A percentile compares a stretch with the other conserved stretches of the same genome.
Conservation (phyloP, 2,329 filamentous ascomycete species). For the Berkeleyomyces basicola region DNA sequence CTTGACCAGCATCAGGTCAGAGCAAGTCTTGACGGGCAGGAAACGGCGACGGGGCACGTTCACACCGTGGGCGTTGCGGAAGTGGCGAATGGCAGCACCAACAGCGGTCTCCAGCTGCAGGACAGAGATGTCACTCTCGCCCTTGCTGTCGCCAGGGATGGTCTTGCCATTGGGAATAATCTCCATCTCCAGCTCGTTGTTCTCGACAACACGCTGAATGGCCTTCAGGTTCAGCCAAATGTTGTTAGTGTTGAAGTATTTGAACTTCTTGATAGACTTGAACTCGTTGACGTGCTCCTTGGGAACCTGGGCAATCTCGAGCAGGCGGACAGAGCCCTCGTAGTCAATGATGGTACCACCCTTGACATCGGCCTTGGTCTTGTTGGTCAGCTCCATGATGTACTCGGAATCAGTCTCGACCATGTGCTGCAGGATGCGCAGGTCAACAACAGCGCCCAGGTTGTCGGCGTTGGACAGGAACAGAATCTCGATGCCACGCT, state of each 20-base stretch:
- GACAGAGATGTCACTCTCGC: conserved; percentile 93
- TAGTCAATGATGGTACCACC: conserved; percentile 99
- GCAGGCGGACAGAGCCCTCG: conserved; percentile 86
- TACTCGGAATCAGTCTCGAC: conserved; percentile 93
- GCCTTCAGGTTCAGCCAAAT: conserved; percentile 98
- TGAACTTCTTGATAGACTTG: conserved; percentile 99
- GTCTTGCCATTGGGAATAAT: conserved; percentile 99
- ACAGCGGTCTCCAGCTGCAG: conserved; percentile 98
- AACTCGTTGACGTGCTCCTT: conserved; percentile 99
- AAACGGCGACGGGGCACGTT: conserved; percentile 96
- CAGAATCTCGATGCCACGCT: conserved; percentile 89
- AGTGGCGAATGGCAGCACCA: conserved; percentile 95
- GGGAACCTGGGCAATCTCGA: conserved; percentile 97
- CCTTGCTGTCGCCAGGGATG: conserved; percentile 98
- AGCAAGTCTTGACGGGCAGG: conserved; percentile 99
- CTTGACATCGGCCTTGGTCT: conserved; percentile 99
- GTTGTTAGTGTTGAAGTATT: conserved; percentile 99
- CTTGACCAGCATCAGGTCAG: conserved; percentile 98
- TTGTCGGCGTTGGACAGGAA: conserved; percentile 99
- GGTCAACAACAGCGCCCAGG: conserved; percentile 89
- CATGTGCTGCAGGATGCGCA: conserved; percentile 99
- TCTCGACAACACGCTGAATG: conserved; percentile 96
- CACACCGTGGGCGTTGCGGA: conserved; percentile 96
- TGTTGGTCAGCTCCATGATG: conserved; percentile 99
- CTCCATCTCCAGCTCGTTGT: conserved; percentile 97